Base-by-base conservation (phyloP, 2,329 filamentous ascomycete genomes). In the Rhinocladiella mackenziei region DNA sequence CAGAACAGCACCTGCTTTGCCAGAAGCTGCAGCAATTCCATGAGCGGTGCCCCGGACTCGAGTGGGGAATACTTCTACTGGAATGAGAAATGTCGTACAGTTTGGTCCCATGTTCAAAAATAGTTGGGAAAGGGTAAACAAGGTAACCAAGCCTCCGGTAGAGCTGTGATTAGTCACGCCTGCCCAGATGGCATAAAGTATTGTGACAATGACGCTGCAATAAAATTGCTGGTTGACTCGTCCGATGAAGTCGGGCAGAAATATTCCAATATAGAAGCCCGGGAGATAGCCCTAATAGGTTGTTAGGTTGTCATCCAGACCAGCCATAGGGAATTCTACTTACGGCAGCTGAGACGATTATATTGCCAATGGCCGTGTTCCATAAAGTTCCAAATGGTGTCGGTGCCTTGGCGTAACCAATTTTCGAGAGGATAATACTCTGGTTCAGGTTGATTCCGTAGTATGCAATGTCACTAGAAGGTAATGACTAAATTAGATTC, bases 61-160 rank as follows among this genome's bases (percentile, higher is more conserved):
- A 2, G 79, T 83, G 0, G 78, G 78, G 58, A 83, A 84, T 30
- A 80, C 74, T 57, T 83, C 79, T 30, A 77, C 78, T 1, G 80
- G 78, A 11, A 83, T 74, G 41, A 82, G 75, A 55, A 83, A 81
- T 0, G 78, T 82, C 8, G 81, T 71, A 0, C 75, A 77, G 54
- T 81, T 81, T 30, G 77, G 77, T 8, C 78, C 61, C 32, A 66
- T 35, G 23, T 43, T 62, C 53, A 67, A 64, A 42, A 63, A 49
- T 19, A 60, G 54, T 26, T 58, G 58, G 29, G 59, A 63, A 5
- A 64, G 56, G 22, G 58, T 54, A 33, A 62, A 56, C n/a, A 62
- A 49, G 3, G 56, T 53, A 43, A 62, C 58, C 25, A 59, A 46
- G 1, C 55, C 56, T n/a, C 43, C 56, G 4, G 58, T 59, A 10